Base-by-base conservation (phyloP, 2,329 filamentous ascomycete species). In the Chrysoporthe puriensis region DNA sequence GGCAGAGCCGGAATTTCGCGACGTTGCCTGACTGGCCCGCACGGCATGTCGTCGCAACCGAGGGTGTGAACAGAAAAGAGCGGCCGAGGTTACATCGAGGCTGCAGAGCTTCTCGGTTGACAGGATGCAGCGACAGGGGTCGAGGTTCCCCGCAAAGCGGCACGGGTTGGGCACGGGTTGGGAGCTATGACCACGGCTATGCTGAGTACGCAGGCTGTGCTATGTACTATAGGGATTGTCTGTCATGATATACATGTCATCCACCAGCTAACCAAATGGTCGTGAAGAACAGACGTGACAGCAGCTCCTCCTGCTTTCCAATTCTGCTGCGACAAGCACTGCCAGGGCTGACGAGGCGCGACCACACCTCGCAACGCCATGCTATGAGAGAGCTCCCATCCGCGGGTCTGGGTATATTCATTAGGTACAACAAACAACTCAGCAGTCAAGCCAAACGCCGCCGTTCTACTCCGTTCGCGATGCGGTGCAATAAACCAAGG, bases 391-490 rank as follows among this genome's bases (percentile, higher is more conserved):
- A 61, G 26, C 48, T 2, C 26, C 26, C 36, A 26, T 42, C 44
- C 48, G 42, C 58, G 8, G 18, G 54, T 14, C 42, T 56, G 57
- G 62, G 64, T 62, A 66, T 66, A 61, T 61, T 57, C 63, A 32
- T 60, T 56, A 40, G n/a, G 26, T n/a, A 48, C 43, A 48, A 34
- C 50, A n/a, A 13, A 48, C 43, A 48, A 34, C 50, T 54, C 36
- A 18, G 18, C 32, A 16, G 46, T 2, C 44, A 44, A 36, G n/a
- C 54, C 46, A 58, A 65, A 65, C 56, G 34, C 44, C 63, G 16
- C 16, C 44, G 54, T 32, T 36, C 43, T 64, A 54, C 46, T 59
- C 32, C 43, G 26, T 50, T 32, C 32, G 60, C 60, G 32, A 62
- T 62, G 60, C 60, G 3, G 52, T 42, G 44, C 59, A 48, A 36